Evolutionary conservation across 805 yeast species (phyloP).

Genomic region (Kodamaea restingae): DNA sequence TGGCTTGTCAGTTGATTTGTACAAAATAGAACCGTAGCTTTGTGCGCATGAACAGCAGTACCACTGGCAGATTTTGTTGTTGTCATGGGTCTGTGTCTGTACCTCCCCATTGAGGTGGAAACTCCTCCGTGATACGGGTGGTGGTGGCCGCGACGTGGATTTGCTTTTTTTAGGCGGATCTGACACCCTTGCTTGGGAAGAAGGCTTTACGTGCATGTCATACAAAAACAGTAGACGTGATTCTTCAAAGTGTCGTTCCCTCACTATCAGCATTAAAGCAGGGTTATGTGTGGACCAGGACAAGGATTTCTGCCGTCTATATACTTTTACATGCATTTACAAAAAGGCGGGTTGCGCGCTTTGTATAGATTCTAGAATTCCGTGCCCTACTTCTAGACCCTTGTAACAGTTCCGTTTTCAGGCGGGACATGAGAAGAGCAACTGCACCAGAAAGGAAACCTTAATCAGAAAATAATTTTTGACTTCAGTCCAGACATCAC

Average conservation of each 20-base stretch:
- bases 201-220: slow-evolving; percentile 4
- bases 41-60: slow-evolving; percentile 41
- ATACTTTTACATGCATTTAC: too few species aligned
- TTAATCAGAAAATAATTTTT: background rate
- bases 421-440: background rate
- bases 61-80: slow-evolving; percentile 37
- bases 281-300: too few species aligned
- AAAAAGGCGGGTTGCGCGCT: too few species aligned
- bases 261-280: background rate
- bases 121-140: background rate
- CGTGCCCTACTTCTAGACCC: background rate
- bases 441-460: background rate
- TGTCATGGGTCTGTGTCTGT: slow-evolving; percentile 1
- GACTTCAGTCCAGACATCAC: background rate
- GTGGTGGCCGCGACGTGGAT: background rate
- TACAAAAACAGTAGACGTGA: background rate
- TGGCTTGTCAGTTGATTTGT: slow-evolving; percentile 1
- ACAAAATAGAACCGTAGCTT: slow-evolving; percentile 30
- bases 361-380: too few species aligned
- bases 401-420: background rate
- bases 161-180: background rate
- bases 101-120: slow-evolving; percentile 1
- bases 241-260: too few species aligned
- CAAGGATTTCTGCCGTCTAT: too few species aligned
- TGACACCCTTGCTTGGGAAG: slow-evolving; percentile 3